Evolutionary conservation across 2,329 filamentous ascomycete species (phyloP).

Genomic region (Colletotrichum trifolii): DNA sequence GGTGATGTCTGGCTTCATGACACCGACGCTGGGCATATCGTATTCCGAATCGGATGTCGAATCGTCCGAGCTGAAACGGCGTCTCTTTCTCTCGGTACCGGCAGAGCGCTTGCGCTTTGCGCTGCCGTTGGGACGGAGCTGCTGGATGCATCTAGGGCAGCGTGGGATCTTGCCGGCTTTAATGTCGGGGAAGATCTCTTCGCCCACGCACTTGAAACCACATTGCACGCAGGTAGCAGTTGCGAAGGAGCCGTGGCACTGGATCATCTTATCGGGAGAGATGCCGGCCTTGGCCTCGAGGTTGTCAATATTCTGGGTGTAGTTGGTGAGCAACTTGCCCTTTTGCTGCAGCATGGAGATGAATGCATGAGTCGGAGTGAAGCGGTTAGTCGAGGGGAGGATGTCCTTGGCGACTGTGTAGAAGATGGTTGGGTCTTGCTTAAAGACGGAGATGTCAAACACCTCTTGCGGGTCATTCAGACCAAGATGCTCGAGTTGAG

Average conservation of each 20-base stretch:
- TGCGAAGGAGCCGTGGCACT: slow-evolving; percentile 97
- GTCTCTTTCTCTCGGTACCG: slow-evolving; percentile 51
- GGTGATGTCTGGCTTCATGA: slow-evolving; percentile 98
- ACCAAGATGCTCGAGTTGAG: slow-evolving; percentile 82
- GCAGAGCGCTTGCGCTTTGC: slow-evolving; percentile 54
- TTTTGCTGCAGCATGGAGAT: slow-evolving; percentile 89
- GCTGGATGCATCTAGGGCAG: slow-evolving; percentile 76
- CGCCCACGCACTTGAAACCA: slow-evolving; percentile 76
- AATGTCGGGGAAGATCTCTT: slow-evolving; percentile 83
- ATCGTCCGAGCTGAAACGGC: slow-evolving; percentile 50
- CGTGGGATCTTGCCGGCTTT: slow-evolving; percentile 79
- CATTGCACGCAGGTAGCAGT: slow-evolving; percentile 91
- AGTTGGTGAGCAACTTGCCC: slow-evolving; percentile 92
- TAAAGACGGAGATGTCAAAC: slow-evolving; percentile 90
- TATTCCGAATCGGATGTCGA: slow-evolving; percentile 59
- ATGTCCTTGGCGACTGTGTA: slow-evolving; percentile 94
- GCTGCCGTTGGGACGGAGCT: slow-evolving; percentile 52
- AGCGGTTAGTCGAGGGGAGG: slow-evolving; percentile 81
- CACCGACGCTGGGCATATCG: slow-evolving; percentile 73
- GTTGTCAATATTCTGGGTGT: slow-evolving; percentile 99
- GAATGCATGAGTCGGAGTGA: slow-evolving; percentile 93
- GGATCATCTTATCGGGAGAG: slow-evolving; percentile 81
- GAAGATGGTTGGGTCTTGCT: slow-evolving; percentile 87
- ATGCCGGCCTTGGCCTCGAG: slow-evolving; percentile 91
- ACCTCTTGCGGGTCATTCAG: slow-evolving; percentile 90